These are phyloP conservation scores for Phytophthora agathidicida DNA, from an alignment of 352 stramenopile genomes.

Conservation along the genomic window DNA sequence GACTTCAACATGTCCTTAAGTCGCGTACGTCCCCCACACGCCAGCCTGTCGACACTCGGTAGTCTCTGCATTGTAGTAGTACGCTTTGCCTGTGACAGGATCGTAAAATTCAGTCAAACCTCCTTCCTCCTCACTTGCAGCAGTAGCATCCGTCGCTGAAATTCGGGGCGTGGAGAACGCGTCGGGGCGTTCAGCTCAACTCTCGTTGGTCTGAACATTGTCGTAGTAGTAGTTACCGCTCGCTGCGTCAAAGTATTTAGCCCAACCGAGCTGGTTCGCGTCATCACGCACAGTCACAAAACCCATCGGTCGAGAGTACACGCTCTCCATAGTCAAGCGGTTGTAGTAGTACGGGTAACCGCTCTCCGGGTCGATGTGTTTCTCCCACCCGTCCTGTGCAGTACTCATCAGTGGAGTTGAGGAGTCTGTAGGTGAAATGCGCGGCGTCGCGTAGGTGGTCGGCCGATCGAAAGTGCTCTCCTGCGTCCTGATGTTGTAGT, in stretches of 20 bases:
- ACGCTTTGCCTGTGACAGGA: constrained; percentile 42
- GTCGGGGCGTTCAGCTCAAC: constrained; percentile 40
- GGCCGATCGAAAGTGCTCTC: constrained; percentile 39
- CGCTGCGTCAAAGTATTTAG: constrained; percentile 65
- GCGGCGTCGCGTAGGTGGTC: constrained; percentile 35
- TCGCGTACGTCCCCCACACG: no score
- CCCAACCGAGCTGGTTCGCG: constrained; percentile 26
- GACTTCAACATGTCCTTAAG: constrained; percentile 23
- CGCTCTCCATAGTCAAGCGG: constrained; percentile 67
- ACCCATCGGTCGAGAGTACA: constrained; percentile 47
- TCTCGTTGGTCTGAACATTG: constrained; percentile 58
- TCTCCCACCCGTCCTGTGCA: constrained; percentile 41
- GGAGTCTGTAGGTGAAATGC: constrained; percentile 13
- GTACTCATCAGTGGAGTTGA: not conserved
- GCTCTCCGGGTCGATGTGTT: constrained; percentile 54
- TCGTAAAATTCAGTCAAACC: constrained; percentile 49
- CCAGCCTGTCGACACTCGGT: constrained; percentile 55
- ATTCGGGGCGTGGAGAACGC: constrained; percentile 55
- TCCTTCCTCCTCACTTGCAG: constrained; percentile 4
- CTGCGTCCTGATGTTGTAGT: constrained; percentile 46
- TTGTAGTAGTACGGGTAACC: constrained; percentile 86
- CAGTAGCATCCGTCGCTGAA: constrained; percentile 8
- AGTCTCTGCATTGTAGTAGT: constrained; percentile 56
- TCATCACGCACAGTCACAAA: constrained; percentile 32
- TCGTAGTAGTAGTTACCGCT: constrained; percentile 72